A percentile compares a stretch with the other conserved stretches of the same genome.
These are phyloP conservation scores for Ophiocordyceps unilateralis DNA, from an alignment of 2,329 filamentous ascomycete genomes.

Conservation along the genomic window DNA sequence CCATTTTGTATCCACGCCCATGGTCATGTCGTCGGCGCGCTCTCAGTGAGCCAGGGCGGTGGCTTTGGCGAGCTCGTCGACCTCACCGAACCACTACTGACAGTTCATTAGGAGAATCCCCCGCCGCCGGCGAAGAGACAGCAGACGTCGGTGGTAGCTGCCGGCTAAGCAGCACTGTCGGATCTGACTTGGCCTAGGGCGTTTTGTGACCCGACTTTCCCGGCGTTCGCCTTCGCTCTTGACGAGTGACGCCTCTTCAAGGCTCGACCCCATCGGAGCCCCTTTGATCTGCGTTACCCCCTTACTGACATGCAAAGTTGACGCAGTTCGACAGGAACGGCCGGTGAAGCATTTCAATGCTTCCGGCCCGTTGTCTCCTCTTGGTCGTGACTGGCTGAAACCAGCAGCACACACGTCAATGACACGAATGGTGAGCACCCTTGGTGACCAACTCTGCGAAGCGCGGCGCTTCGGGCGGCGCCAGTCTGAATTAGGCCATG, in stretches of 20 bases:
- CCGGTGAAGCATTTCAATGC: background rate
- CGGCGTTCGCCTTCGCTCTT: conserved; percentile 1
- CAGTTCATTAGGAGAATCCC: conserved; percentile 14
- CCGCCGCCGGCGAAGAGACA: conserved; percentile 22
- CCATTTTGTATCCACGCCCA: no score
- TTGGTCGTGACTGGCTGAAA: background rate
- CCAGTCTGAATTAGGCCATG: background rate
- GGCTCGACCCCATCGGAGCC: conserved; percentile 4
- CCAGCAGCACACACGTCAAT: background rate
- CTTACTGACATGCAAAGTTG: conserved; percentile 9
- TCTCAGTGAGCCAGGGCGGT: conserved; percentile 3
- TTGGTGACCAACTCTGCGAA: background rate
- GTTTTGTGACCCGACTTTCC: conserved; percentile 1
- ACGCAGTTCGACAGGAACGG: conserved; percentile 1
- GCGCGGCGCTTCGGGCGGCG: background rate
- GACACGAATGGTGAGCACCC: conserved; percentile 2
- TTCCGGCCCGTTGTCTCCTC: background rate
- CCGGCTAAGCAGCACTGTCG: conserved; percentile 10
- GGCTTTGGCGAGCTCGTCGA: background rate
- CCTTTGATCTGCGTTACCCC: conserved; percentile 2
- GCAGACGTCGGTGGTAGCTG: conserved; percentile 22
- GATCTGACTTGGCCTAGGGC: conserved; percentile 1
- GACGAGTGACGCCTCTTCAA: conserved; percentile 5
- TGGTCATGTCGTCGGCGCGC: conserved; percentile 6
- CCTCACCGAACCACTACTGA: conserved; percentile 9